phyloP scores from a whole-genome alignment of 2,329 filamentous ascomycete genomes.

The Ascomycota sp. region DNA sequence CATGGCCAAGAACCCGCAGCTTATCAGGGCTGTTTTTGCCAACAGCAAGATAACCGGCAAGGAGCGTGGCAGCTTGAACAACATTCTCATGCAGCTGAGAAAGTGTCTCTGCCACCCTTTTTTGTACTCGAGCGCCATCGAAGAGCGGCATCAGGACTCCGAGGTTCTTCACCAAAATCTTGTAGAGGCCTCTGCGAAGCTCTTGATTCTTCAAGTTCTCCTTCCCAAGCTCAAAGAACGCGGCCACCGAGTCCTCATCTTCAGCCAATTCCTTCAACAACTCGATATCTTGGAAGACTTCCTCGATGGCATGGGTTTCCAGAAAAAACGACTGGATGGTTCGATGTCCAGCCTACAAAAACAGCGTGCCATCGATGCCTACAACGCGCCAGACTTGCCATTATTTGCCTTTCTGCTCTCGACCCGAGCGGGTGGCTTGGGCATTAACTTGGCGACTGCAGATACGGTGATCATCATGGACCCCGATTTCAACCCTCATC shows the following conservation, averaged over 20 bases:
- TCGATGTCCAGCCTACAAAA: constrained; percentile 62
- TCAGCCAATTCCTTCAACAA: constrained; percentile 85
- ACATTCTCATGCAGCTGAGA: constrained; percentile 84
- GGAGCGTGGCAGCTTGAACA: constrained; percentile 69
- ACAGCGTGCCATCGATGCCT: constrained; percentile 84
- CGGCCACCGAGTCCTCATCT: constrained; percentile 81
- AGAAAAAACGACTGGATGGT: constrained; percentile 73
- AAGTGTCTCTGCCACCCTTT: constrained; percentile 95
- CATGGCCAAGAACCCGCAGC: constrained; percentile 68
- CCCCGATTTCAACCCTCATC: constrained; percentile 92
- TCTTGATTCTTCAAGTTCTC: constrained; percentile 66
- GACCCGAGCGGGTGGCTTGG: constrained; percentile 85
- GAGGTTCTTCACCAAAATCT: constrained; percentile 55
- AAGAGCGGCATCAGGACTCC: constrained; percentile 50
- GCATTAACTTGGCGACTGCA: constrained; percentile 90
- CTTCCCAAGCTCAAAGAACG: constrained; percentile 69
- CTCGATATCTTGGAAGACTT: constrained; percentile 88
- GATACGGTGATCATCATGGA: constrained; percentile 97
- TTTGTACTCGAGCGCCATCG: constrained; percentile 75
- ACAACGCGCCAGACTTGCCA: constrained; percentile 65
- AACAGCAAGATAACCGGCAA: constrained; percentile 42
- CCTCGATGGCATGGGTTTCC: constrained; percentile 50
- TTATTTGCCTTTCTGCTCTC: constrained; percentile 85
- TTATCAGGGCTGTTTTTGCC: constrained; percentile 74
- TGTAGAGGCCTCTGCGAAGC: constrained; percentile 77